Evolutionary conservation across 805 yeast genomes (phyloP).

Genomic region (Pichia gijzeniarum): DNA sequence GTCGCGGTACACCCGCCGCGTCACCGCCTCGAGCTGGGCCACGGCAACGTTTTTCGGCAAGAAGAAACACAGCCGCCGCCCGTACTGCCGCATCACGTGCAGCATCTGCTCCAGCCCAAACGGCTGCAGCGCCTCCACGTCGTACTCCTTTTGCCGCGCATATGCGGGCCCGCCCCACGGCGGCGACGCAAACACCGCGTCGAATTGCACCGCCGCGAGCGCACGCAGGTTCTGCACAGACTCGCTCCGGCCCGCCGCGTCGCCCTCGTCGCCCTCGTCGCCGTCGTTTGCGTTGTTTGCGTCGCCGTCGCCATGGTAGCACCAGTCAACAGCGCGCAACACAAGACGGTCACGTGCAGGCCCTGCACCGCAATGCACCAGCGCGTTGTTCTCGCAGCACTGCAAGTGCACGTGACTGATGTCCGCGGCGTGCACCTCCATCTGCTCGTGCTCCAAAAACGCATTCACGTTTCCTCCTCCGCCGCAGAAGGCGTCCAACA

Average conservation of each 20-base stretch:
- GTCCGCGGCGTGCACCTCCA: constrained; percentile 10
- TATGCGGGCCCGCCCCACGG: constrained; percentile 86
- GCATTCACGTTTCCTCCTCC: constrained; percentile 86
- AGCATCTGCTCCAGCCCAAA: constrained; percentile 40
- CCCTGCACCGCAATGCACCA: constrained; percentile 6
- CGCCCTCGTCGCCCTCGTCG: not conserved
- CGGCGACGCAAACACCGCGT: constrained; percentile 63
- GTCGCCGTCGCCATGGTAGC: not conserved
- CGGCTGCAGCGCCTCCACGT: constrained; percentile 41
- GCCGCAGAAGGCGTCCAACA: constrained; percentile 75
- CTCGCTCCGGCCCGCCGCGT: constrained; percentile 5
- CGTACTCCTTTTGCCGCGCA: constrained; percentile 34
- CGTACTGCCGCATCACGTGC: constrained; percentile 32
- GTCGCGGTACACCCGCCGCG: constrained; percentile 39
- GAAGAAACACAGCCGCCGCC: constrained; percentile 48
- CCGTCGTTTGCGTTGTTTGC: not conserved
- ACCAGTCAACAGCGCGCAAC: constrained; percentile 12
- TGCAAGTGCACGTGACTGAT: constrained; percentile 12
- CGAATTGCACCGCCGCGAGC: constrained; percentile 29
- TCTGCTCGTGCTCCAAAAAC: constrained; percentile 29
- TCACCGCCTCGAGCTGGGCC: constrained; percentile 42
- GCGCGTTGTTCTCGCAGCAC: constrained; percentile 9
- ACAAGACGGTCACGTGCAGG: constrained; percentile 1
- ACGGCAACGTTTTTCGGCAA: constrained; percentile 55
- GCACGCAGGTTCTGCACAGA: not conserved